Conservation (phyloP, 2,329 filamentous ascomycete species). For the Pseudodiploospora longispora region DNA sequence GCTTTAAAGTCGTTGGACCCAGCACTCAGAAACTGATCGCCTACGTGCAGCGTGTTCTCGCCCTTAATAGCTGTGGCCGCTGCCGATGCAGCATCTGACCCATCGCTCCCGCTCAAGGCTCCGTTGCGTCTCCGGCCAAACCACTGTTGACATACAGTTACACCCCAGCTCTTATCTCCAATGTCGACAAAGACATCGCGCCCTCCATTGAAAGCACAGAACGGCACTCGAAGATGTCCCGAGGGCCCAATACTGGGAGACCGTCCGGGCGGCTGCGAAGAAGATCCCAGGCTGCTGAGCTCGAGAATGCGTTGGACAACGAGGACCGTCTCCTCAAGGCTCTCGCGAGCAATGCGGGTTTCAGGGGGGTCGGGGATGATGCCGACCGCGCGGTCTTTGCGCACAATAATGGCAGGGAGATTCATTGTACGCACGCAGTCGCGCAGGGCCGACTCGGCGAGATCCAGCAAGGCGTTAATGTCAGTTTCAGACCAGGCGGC, state of each 20-base stretch:
- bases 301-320: conserved; percentile 91
- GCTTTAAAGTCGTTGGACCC: conserved; percentile 98
- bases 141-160: conserved; percentile 83
- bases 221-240: conserved; percentile 51
- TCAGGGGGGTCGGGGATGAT: conserved; percentile 59
- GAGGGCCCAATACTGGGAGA: conserved; percentile 8
- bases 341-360: conserved; percentile 71
- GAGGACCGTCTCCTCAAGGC: conserved; percentile 89
- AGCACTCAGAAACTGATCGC: conserved; percentile 92
- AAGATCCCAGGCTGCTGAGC: conserved; percentile 51
- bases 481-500: conserved; percentile 65
- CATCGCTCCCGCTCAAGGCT: neutral
- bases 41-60: conserved; percentile 82
- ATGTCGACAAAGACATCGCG: conserved; percentile 98
- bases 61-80: conserved; percentile 46
- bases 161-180: conserved; percentile 95
- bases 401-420: conserved; percentile 69
- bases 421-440: conserved; percentile 75
- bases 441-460: conserved; percentile 74
- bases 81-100: conserved; percentile 4
- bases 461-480: conserved; percentile 74
- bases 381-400: conserved; percentile 82
- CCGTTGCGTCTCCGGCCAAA: conserved; percentile 49
- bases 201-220: conserved; percentile 96
- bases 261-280: conserved; percentile 18